Percentiles rank a stretch among this genome's conserved stretches.
Evolutionary conservation across 1,284 basidiomycete species (phyloP).

Genomic region (Boletus albobrunnescens): DNA sequence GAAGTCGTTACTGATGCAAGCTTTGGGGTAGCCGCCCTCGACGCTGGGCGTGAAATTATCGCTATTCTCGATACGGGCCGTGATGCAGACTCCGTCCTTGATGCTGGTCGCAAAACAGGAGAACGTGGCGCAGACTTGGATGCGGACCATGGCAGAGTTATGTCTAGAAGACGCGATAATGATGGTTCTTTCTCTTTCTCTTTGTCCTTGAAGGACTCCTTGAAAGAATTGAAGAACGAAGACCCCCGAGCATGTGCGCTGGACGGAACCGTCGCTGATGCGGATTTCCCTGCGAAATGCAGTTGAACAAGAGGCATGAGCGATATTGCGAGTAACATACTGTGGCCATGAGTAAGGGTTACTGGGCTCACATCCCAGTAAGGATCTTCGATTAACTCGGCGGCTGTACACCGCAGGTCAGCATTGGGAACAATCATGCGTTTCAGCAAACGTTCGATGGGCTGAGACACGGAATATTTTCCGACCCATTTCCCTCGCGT

Average conservation of each 20-base stretch:
- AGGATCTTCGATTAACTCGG: constrained; percentile 58
- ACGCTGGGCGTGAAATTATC: constrained; percentile 16
- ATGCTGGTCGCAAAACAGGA: constrained; percentile 16
- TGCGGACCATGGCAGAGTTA: constrained; percentile 31
- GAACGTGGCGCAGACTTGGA: constrained; percentile 16
- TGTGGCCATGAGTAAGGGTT: constrained; percentile 21
- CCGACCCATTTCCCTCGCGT: constrained; percentile 83
- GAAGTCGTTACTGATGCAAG: not conserved
- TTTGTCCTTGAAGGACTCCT: constrained; percentile 24
- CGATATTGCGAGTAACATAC: constrained; percentile 14
- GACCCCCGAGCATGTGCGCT: constrained; percentile 11
- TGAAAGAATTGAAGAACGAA: constrained; percentile 21
- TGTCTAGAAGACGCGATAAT: constrained; percentile 26
- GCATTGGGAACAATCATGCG: constrained; percentile 77
- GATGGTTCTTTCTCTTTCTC: constrained; percentile 25
- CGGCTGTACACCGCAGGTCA: constrained; percentile 64
- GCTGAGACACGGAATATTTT: constrained; percentile 65
- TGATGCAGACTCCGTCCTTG: constrained; percentile 14
- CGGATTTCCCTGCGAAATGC: constrained; percentile 22
- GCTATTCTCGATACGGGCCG: constrained; percentile 20
- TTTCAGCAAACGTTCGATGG: constrained; percentile 61
- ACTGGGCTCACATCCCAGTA: constrained; percentile 50
- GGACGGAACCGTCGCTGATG: constrained; percentile 13
- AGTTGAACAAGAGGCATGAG: not conserved
- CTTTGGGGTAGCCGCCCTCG: constrained; percentile 10